Evolutionary conservation across 306 rosid species (phyloP).

Genomic region (Casuarina equisetifolia): DNA sequence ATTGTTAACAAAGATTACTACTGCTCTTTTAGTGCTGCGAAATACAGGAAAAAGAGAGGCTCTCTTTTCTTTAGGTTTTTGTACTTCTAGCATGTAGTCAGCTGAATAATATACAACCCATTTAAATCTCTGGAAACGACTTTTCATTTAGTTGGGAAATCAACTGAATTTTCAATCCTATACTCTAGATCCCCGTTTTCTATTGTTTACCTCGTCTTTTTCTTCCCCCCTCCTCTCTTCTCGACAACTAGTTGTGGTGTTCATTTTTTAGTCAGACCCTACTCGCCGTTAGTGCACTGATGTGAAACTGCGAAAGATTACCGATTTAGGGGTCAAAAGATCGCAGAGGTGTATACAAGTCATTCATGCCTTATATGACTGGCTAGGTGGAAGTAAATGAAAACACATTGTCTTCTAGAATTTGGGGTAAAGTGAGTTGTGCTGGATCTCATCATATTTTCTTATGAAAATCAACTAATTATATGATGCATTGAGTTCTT

Average conservation of each 20-base stretch:
- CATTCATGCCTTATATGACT: neutral
- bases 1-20: conserved; percentile 12
- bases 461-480: neutral
- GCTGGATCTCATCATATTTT: neutral
- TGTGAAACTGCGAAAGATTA: conserved; percentile 3
- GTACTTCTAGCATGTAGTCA: neutral
- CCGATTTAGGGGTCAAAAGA: conserved; percentile 6
- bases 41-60: conserved; percentile 12
- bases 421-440: neutral
- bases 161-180: neutral
- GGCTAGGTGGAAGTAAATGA: neutral
- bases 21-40: conserved; percentile 16
- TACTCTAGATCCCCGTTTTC: neutral
- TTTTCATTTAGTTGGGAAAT: neutral
- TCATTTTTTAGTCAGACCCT: conserved; percentile 6
- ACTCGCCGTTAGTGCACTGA: neutral
- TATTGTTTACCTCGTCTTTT: conserved; percentile 16
- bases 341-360: neutral
- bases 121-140: neutral
- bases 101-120: neutral
- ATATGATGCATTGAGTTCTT: neutral
- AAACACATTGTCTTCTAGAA: neutral
- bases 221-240: too few relatives aligned
- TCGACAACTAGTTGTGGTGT: conserved; percentile 19
- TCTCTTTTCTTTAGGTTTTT: neutral